Base-by-base conservation (phyloP, 2,329 filamentous ascomycete genomes). In the Colletotrichum tamarilloi region DNA sequence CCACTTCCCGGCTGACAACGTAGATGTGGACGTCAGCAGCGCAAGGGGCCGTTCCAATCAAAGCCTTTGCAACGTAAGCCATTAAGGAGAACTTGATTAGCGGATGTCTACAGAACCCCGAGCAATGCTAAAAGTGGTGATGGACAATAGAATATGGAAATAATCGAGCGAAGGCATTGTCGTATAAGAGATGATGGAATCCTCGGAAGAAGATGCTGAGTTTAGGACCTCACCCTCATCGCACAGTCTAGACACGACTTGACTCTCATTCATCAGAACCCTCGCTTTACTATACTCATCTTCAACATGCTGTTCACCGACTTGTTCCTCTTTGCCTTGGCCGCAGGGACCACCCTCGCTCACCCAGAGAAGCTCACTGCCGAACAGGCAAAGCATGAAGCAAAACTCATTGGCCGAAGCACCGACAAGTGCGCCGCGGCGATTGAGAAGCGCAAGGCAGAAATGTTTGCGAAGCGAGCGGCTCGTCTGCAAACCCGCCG, bases 331-430 rank as follows among this genome's bases (percentile, higher is more conserved):
- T 49, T 49, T 49, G 42, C 19, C 19, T 8, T 49, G 42, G 42
- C 42, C 42, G 42, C 42, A 49, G 42, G 42, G 19, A 49, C 42
- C 8, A 49, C 42, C 19, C 28, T 58, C 22, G 85, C 85, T 28
- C 85, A 90, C 71, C 87, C 86, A 0, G 87, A 87, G 72, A 86
- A 88, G 71, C 82, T 88, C 66, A 74, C 86, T 42, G 79, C 80
- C 55, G 80, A 86, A 16, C 87, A 89, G 78, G 83, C 85, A 26
- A 85, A 88, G 78, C 86, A 87, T n/a, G 85, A 85, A 24, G 80
- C 83, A 0, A 88, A 85, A 74, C 78, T 87, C 60, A 78, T 79
- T 26, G 65, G 72, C 79, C 79, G n/a, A 77, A 81, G 30, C 82
- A 84, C 75, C 75, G 84, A 52, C 84, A 85, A 24, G 81, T 89